These are phyloP conservation scores for Claviceps monticola DNA, from an alignment of 2,329 filamentous ascomycete genomes.

Conservation along the genomic window DNA sequence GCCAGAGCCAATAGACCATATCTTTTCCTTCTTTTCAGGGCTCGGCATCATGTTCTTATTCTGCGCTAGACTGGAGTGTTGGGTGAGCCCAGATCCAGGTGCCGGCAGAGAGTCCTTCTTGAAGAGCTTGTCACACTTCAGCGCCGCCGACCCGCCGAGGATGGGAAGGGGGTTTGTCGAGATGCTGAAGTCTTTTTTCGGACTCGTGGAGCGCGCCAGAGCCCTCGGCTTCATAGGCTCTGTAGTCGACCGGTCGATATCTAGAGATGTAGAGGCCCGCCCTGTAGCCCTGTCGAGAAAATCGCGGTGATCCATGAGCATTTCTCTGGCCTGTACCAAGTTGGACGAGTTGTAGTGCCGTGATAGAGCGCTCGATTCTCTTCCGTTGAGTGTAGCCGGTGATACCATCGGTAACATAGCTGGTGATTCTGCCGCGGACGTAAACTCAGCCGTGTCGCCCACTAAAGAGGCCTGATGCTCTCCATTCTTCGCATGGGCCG, in stretches of 20 bases:
- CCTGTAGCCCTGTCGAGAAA: constrained; percentile 17
- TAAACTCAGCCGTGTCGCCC: not conserved
- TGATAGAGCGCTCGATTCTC: constrained; percentile 18
- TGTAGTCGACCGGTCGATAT: constrained; percentile 17
- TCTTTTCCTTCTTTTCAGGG: constrained; percentile 47
- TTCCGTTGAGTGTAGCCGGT: constrained; percentile 13
- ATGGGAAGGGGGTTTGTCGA: constrained; percentile 11
- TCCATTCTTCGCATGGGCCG: constrained; percentile 5
- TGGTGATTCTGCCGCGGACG: constrained; percentile 19
- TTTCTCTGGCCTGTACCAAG: constrained; percentile 21
- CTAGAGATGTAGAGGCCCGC: constrained; percentile 20
- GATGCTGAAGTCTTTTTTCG: constrained; percentile 15
- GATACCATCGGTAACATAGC: constrained; percentile 18
- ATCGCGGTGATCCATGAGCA: constrained; percentile 22
- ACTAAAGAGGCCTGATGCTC: constrained; percentile 5
- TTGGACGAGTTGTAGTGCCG: constrained; percentile 19
- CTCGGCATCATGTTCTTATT: constrained; percentile 28
- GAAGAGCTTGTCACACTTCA: constrained; percentile 5
- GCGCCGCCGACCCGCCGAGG: constrained; percentile 5
- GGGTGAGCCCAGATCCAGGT: constrained; percentile 12
- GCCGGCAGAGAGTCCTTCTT: constrained; percentile 7
- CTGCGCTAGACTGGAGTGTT: constrained; percentile 27
- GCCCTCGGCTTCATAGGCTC: constrained; percentile 14
- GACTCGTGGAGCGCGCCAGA: constrained; percentile 14
- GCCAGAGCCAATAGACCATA: constrained; percentile 48